These are phyloP conservation scores for Sanchytrium tribonematis DNA, from an alignment of 371 early-diverging fungal species.

Conservation along the genomic window DNA sequence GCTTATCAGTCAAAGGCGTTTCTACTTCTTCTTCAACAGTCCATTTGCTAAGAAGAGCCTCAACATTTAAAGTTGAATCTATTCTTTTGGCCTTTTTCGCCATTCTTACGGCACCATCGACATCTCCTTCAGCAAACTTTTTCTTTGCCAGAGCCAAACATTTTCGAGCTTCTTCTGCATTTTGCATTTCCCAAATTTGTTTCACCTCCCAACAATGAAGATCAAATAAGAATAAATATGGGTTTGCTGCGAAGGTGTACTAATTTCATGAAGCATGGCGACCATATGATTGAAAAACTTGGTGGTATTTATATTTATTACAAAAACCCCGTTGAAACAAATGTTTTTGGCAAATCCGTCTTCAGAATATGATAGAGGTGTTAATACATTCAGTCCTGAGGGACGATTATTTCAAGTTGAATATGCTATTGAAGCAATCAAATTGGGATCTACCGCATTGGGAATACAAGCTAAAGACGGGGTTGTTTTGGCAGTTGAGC, in stretches of 20 bases:
- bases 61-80: background rate
- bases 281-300: too few species aligned
- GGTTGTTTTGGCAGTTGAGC: constrained; percentile 81
- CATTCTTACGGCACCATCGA: background rate
- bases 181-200: background rate
- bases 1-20: background rate
- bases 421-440: constrained; percentile 95
- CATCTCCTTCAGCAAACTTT: background rate
- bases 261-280: too few species aligned
- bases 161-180: background rate
- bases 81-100: background rate
- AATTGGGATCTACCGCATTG: constrained; percentile 89
- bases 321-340: too few species aligned
- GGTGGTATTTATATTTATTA: too few species aligned
- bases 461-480: constrained; percentile 82
- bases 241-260: too few species aligned
- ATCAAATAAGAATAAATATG: too few species aligned
- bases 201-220: too few species aligned
- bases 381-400: constrained; percentile 94
- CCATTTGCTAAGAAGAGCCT: background rate
- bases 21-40: background rate
- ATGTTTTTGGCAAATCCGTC: background rate
- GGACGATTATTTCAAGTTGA: constrained; percentile 96
- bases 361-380: constrained; percentile 23
- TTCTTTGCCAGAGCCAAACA: background rate